A percentile compares a stretch with the other conserved stretches of the same genome.
Conservation (phyloP, 495 filamentous ascomycete genomes). For the Hypoxylon fuscum region DNA sequence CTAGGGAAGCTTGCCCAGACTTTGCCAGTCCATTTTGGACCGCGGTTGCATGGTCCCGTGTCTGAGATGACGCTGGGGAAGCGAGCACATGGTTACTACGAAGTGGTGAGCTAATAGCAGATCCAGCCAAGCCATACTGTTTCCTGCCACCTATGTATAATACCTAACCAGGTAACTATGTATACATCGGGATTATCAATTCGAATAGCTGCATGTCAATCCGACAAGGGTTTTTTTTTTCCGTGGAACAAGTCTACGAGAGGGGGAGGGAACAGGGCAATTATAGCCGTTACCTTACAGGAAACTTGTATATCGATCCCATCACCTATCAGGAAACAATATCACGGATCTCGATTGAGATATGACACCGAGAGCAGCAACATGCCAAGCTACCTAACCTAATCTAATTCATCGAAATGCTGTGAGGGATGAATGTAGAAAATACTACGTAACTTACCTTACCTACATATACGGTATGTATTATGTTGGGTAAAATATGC, state of each 20-base stretch:
- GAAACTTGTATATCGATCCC: constrained; percentile 13
- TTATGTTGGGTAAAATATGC: no score
- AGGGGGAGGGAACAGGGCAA: constrained; percentile 20
- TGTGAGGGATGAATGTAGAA: not conserved
- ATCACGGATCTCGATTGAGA: constrained; percentile 36
- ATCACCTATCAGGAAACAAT: constrained; percentile 24
- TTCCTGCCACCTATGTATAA: constrained; percentile 8
- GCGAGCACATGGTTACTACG: constrained; percentile 27
- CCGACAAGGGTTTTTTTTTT: constrained; percentile 18
- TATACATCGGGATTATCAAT: constrained; percentile 26
- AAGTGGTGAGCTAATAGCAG: constrained; percentile 12
- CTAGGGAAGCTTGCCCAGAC: constrained; percentile 30
- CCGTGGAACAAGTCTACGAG: constrained; percentile 21
- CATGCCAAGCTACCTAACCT: not conserved
- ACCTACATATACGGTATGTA: constrained; percentile 7
- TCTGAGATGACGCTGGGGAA: constrained; percentile 37
- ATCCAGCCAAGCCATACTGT: constrained; percentile 20
- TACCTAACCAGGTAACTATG: constrained; percentile 4
- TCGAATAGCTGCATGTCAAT: constrained; percentile 32
- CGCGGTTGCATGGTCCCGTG: constrained; percentile 39
- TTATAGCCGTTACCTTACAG: constrained; percentile 33
- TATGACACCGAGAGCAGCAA: constrained; percentile 17
- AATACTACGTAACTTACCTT: not conserved
- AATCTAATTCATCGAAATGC: not conserved
- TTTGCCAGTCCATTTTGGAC: constrained; percentile 37